A percentile compares a stretch with the other conserved stretches of the same genome.
These are phyloP conservation scores for Mortierella antarctica DNA, from an alignment of 192 early-diverging fungal genomes.

Conservation along the genomic window DNA sequence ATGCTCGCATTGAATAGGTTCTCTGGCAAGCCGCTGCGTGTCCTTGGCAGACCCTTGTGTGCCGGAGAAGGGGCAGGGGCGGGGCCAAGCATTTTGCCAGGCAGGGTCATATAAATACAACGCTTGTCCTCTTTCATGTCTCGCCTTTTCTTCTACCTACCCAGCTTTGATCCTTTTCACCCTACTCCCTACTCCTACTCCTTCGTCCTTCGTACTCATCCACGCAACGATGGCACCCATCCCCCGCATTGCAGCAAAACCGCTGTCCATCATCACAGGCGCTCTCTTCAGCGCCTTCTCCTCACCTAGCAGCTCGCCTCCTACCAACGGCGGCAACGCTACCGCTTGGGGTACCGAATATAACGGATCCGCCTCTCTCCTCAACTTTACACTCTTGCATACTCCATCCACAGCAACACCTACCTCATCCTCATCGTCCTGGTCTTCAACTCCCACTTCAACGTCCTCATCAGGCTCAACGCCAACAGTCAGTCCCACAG, in stretches of 20 bases:
- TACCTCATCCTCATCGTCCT: slow-evolving; percentile 7
- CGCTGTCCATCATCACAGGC: slow-evolving; percentile 46
- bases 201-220: background rate
- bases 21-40: too few relatives aligned
- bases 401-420: background rate
- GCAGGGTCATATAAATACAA: too few relatives aligned
- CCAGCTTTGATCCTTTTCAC: background rate
- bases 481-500: slow-evolving; percentile 1
- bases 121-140: too few relatives aligned
- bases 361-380: slow-evolving; percentile 38
- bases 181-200: background rate
- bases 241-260: slow-evolving; percentile 23
- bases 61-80: too few relatives aligned
- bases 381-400: slow-evolving; percentile 27
- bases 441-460: slow-evolving; percentile 7
- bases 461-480: too few relatives aligned
- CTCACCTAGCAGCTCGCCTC: slow-evolving; percentile 34
- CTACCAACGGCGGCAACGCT: slow-evolving; percentile 35
- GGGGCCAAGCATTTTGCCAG: too few relatives aligned
- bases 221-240: slow-evolving; percentile 35
- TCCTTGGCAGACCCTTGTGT: too few relatives aligned
- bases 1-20: too few relatives aligned
- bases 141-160: background rate
- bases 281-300: slow-evolving; percentile 47
- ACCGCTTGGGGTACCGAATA: slow-evolving; percentile 32